These are phyloP conservation scores for Keithomyces neogunnii DNA, from an alignment of 2,329 filamentous ascomycete genomes.

Conservation along the genomic window DNA sequence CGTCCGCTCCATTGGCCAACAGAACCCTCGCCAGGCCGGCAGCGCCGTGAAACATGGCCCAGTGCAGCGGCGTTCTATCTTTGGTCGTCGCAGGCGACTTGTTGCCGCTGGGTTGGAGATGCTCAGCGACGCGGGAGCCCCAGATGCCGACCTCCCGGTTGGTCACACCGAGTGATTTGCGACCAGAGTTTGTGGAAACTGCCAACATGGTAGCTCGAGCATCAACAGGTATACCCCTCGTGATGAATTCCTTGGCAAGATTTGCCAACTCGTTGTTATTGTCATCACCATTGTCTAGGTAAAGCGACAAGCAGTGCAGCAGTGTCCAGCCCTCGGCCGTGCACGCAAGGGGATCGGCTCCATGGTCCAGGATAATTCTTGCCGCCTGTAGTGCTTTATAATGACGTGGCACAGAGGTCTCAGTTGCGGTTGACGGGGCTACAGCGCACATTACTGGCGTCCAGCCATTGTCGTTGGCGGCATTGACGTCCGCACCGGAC, in stretches of 20 bases:
- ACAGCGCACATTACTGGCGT: slow-evolving; percentile 22
- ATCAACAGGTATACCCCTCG: slow-evolving; percentile 3
- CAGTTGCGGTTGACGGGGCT: slow-evolving; percentile 1
- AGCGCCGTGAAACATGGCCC: slow-evolving; percentile 1
- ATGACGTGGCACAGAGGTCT: neutral
- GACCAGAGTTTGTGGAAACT: neutral
- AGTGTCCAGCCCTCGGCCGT: slow-evolving; percentile 18
- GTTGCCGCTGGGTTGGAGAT: neutral
- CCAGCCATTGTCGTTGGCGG: slow-evolving; percentile 17
- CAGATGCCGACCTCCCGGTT: neutral
- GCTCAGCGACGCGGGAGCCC: neutral
- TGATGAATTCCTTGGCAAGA: slow-evolving; percentile 8
- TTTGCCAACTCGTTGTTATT: slow-evolving; percentile 1
- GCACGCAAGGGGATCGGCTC: slow-evolving; percentile 10
- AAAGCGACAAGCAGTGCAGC: slow-evolving; percentile 14
- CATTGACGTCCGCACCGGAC: slow-evolving; percentile 14
- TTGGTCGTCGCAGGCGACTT: neutral
- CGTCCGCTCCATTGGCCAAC: neutral
- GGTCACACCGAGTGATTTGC: neutral
- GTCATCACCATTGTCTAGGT: slow-evolving; percentile 1
- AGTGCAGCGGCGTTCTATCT: neutral
- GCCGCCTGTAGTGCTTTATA: slow-evolving; percentile 7
- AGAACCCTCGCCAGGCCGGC: neutral
- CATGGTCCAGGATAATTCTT: slow-evolving; percentile 14
- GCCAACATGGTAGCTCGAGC: slow-evolving; percentile 7